Evolutionary conservation across 1,284 basidiomycete genomes (phyloP).

Genomic region (Cryptococcus deneoformans): DNA sequence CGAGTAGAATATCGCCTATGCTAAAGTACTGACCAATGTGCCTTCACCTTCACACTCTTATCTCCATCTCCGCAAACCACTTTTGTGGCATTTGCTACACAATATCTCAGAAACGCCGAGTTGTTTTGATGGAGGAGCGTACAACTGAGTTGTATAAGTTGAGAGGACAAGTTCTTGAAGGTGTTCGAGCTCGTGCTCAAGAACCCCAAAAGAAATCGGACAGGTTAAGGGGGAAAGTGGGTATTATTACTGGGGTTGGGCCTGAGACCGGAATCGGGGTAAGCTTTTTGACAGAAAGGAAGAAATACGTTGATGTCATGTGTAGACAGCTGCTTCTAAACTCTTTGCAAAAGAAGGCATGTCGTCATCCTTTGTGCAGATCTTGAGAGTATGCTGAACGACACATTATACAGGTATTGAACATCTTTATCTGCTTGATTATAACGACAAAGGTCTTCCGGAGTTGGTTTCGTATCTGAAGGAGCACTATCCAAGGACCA

Average conservation of each 20-base stretch:
- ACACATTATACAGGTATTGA: conserved; percentile 60
- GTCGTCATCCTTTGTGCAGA: conserved; percentile 14
- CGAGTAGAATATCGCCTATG: no score
- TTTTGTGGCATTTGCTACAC: no score
- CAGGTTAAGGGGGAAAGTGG: not conserved
- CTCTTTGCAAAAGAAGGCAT: conserved; percentile 74
- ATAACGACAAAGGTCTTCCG: conserved; percentile 65
- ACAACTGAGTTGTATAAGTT: not conserved
- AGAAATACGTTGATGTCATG: no score
- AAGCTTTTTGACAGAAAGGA: conserved; percentile 19
- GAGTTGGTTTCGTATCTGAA: conserved; percentile 66
- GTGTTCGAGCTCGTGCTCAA: not conserved
- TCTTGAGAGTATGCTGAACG: not conserved
- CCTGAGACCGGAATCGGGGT: conserved; percentile 82
- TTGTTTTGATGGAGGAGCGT: no score
- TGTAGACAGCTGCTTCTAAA: conserved; percentile 1
- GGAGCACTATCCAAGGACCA: conserved; percentile 57
- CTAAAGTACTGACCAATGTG: no score
- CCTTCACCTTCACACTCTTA: no score
- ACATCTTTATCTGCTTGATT: conserved; percentile 83
- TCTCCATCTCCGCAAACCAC: no score
- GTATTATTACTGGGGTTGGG: conserved; percentile 72
- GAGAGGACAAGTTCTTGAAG: not conserved
- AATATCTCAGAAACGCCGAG: no score
- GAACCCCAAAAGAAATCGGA: not conserved